Evolutionary conservation across 306 rosid genomes (phyloP).

Genomic region (Spatholobus suberectus): DNA sequence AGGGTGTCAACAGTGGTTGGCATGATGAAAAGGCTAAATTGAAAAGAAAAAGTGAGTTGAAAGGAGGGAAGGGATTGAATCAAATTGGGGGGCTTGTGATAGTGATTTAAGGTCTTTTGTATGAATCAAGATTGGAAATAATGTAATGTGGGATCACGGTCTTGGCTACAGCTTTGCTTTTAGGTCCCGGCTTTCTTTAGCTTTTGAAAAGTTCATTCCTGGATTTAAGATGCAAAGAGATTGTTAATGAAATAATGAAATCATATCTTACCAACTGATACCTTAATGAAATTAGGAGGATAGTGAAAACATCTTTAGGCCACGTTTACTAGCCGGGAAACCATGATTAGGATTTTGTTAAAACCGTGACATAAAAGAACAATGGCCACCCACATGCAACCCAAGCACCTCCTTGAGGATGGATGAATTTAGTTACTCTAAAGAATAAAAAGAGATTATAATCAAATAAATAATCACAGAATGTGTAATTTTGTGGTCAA

Average conservation of each 20-base stretch:
- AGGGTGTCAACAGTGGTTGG: conserved; percentile 60
- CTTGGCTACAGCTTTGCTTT: conserved; percentile 57
- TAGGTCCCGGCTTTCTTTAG: conserved; percentile 47
- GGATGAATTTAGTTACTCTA: neutral
- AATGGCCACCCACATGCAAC: conserved; percentile 37
- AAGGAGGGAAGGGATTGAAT: conserved; percentile 49
- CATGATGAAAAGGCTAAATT: conserved; percentile 55
- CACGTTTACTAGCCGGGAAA: conserved; percentile 4
- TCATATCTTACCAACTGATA: conserved; percentile 42
- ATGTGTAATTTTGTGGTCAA: neutral
- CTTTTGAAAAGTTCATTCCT: conserved; percentile 58
- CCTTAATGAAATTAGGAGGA: conserved; percentile 39
- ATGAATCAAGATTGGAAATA: conserved; percentile 51
- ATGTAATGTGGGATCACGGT: conserved; percentile 56
- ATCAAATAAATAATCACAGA: no score
- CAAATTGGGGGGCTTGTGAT: conserved; percentile 50
- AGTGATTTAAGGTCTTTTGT: conserved; percentile 58
- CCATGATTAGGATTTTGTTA: conserved; percentile 24
- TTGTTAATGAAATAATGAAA: conserved; percentile 41
- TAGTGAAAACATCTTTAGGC: neutral
- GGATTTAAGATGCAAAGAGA: conserved; percentile 49
- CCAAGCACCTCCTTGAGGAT: neutral
- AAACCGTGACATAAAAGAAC: neutral
- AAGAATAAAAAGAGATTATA: neutral
- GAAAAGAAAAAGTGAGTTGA: conserved; percentile 53